Base-by-base conservation (phyloP, 495 filamentous ascomycete species). In the Parmelia sp. region DNA sequence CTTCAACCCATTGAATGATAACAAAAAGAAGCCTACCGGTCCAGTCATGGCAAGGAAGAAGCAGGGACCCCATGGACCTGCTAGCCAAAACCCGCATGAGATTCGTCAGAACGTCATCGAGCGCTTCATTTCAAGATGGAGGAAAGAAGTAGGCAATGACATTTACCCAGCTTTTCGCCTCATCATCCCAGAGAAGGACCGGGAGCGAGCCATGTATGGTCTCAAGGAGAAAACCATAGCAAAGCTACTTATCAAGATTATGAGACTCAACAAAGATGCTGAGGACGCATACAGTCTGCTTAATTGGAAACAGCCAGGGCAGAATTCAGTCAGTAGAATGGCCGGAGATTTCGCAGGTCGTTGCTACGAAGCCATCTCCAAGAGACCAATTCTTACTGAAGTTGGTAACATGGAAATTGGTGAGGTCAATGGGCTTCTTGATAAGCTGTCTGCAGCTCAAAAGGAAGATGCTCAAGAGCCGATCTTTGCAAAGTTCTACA, bases 121-220 rank as follows among this genome's bases (percentile, higher is more conserved):
- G 64, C 82, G 87, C 33, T 98, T 96, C 77, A 90, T 98, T 68
- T 84, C 88, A 33, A 84, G 85, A 72, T 98, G 94, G 94, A 82
- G 92, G 40, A 83, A 84, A 58, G 88, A 95, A 55, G 91, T 96
- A 27, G 94, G 94, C 56, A 78, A 89, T 68, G 92, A 98, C 71
- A 90, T 97, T 66, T 96, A 95, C 75, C 95, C 95, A 4, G 92
- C 91, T 25, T 84, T 98, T 74, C 84, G 94, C 40, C 80, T 98
- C 58, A 95, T 97, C 69, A 77, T 96, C n/a, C 91, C 92, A 0
- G 90, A 93, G 69, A 96, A 96, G 71, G 94, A 98, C 71, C 83
- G 92, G 39, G 92, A 97, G 65, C 84, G 94, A 40, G 88, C 89
- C 40, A 92, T 96, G 84, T 98, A 98, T 70, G 90, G 92, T 5